A percentile compares a stretch with the other conserved stretches of the same genome.
phyloP scores from a whole-genome alignment of 192 early-diverging fungal species.

The Gonapodya sp. region DNA sequence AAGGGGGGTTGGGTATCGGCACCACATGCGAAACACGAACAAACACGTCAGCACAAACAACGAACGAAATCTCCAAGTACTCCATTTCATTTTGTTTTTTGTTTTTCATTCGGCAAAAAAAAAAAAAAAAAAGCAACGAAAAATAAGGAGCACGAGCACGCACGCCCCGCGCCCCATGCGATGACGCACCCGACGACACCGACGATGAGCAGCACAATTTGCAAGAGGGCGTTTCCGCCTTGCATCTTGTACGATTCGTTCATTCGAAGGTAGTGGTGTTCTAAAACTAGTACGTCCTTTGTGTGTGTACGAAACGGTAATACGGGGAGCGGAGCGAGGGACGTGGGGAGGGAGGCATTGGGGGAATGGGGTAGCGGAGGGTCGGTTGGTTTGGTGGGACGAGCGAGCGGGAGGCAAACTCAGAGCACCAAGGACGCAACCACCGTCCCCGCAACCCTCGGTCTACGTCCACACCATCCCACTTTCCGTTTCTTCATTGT shows the following conservation, averaged over 20 bases:
- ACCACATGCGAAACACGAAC: too few species aligned
- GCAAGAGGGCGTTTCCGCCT: slow-evolving; percentile 40
- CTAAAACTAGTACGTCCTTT: slow-evolving; percentile 44
- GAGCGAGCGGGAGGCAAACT: slow-evolving; percentile 4
- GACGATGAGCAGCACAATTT: slow-evolving; percentile 29
- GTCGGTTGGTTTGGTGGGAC: too few species aligned
- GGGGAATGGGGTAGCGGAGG: neutral
- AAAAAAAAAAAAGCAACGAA: slow-evolving; percentile 2
- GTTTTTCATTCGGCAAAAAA: too few species aligned
- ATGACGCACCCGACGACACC: slow-evolving; percentile 34
- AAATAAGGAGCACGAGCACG: neutral
- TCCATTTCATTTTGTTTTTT: too few species aligned
- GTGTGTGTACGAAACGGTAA: neutral
- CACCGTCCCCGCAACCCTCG: neutral
- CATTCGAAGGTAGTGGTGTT: slow-evolving; percentile 42
- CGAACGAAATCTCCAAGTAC: too few species aligned
- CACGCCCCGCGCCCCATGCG: too few species aligned
- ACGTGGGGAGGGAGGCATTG: slow-evolving; percentile 5
- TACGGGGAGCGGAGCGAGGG: neutral
- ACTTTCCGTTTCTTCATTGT: neutral
- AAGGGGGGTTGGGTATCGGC: too few species aligned
- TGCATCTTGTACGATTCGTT: slow-evolving; percentile 41
- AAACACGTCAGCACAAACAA: neutral
- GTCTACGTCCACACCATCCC: neutral
- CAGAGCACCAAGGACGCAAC: neutral